A percentile compares a stretch with the other conserved stretches of the same genome.
Conservation (phyloP, 2,329 filamentous ascomycete species). For the Lachnum nothofagi region DNA sequence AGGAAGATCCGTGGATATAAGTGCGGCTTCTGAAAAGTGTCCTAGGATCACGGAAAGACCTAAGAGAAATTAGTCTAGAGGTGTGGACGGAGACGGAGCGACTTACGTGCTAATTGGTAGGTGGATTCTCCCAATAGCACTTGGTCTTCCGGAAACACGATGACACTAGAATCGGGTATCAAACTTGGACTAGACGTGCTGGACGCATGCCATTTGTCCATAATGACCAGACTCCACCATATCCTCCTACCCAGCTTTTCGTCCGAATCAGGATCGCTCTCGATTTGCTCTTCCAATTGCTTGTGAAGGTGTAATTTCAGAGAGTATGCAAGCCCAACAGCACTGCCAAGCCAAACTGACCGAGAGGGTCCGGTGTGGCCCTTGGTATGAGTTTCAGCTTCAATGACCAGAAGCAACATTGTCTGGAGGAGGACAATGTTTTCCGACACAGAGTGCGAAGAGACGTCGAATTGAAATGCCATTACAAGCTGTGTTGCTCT, state of each 20-base stretch:
- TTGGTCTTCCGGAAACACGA: constrained; percentile 55
- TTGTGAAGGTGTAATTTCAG: constrained; percentile 55
- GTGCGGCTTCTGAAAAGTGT: constrained; percentile 45
- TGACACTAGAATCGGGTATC: constrained; percentile 57
- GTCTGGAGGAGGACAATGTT: constrained; percentile 59
- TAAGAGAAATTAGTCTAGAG: constrained; percentile 26
- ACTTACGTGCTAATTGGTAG: constrained; percentile 62
- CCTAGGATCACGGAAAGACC: constrained; percentile 56
- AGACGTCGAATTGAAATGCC: constrained; percentile 40
- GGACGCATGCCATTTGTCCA: constrained; percentile 71
- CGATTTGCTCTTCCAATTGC: constrained; percentile 36
- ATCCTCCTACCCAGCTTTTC: constrained; percentile 58
- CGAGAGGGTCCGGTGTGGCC: constrained; percentile 42
- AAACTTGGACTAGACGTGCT: constrained; percentile 58
- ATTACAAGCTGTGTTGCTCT: constrained; percentile 40
- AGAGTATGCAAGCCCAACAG: constrained; percentile 60
- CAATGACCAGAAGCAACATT: constrained; percentile 60
- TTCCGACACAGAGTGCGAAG: constrained; percentile 37
- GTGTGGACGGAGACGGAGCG: neutral
- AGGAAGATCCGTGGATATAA: constrained; percentile 41
- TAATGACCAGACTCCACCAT: constrained; percentile 67
- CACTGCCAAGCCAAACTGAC: constrained; percentile 56
- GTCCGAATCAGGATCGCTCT: constrained; percentile 53
- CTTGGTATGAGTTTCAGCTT: constrained; percentile 53
- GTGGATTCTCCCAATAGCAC: constrained; percentile 56